These are phyloP conservation scores for Suhomyces chickasaworum DNA, from an alignment of 1,139 yeast species.

Conservation along the genomic window DNA sequence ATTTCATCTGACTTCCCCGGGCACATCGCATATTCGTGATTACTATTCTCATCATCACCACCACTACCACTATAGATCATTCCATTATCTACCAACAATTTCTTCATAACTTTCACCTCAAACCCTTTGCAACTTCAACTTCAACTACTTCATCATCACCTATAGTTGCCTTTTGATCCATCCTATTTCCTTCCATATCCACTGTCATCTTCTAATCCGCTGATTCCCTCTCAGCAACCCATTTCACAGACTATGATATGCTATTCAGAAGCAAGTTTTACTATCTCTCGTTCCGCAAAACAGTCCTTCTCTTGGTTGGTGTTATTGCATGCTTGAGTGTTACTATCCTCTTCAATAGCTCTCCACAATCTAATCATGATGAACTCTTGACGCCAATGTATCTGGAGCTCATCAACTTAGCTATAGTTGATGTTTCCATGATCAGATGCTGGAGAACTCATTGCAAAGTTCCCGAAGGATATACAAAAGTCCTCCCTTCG, in stretches of 20 bases:
- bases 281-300: slow-evolving; percentile 10
- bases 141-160: too few species aligned
- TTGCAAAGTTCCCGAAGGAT: slow-evolving; percentile 18
- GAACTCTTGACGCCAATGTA: slow-evolving; percentile 4
- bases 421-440: slow-evolving; percentile 17
- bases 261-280: slow-evolving; percentile 7
- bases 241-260: slow-evolving; percentile 4
- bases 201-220: not conserved
- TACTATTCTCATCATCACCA: not conserved
- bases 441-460: slow-evolving; percentile 16
- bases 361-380: not conserved
- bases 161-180: not conserved
- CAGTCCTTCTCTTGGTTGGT: slow-evolving; percentile 1
- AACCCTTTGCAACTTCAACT: too few species aligned
- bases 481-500: slow-evolving; percentile 17
- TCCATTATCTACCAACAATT: too few species aligned
- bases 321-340: slow-evolving; percentile 2
- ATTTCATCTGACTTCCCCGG: not conserved
- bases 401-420: slow-evolving; percentile 4
- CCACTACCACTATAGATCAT: too few species aligned
- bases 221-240: not conserved
- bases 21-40: not conserved
- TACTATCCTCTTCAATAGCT: not conserved
- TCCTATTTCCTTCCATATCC: not conserved
- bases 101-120: too few species aligned